Evolutionary conservation across 257 asterid species (phyloP).

Genomic region (Anisodus acutangulus): DNA sequence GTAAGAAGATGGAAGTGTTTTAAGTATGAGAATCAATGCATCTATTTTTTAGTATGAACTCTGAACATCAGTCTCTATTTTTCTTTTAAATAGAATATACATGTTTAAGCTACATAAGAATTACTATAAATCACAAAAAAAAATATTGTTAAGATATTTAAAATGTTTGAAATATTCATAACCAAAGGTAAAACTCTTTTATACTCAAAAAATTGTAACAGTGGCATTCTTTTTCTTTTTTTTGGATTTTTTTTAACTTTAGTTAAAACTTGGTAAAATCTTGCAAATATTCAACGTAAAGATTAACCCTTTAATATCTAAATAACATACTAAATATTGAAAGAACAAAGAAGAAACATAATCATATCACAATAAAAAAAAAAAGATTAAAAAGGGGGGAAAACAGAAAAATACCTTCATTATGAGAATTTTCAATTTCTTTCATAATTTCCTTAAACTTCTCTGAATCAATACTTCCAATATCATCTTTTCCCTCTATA

Average conservation of each 20-base stretch:
- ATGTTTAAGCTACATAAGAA: too few species aligned
- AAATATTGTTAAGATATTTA: too few species aligned
- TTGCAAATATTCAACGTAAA: neutral
- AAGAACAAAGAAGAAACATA: neutral
- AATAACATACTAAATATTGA: neutral
- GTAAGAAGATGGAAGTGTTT: too few species aligned
- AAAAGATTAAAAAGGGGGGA: neutral
- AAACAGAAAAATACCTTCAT: constrained; percentile 41
- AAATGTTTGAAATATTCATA: neutral
- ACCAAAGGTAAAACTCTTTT: neutral
- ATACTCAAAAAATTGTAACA: neutral
- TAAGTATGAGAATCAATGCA: neutral
- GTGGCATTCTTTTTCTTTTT: too few species aligned
- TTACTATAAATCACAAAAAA: too few species aligned
- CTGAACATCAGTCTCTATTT: too few species aligned
- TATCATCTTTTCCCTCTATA: constrained; percentile 49
- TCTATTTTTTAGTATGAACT: too few species aligned
- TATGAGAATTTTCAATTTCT: constrained; percentile 50
- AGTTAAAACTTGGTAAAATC: too few species aligned
- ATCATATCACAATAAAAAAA: neutral
- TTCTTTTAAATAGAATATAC: too few species aligned
- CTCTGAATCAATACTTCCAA: constrained; percentile 37
- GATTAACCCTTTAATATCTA: neutral
- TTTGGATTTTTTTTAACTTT: too few species aligned
- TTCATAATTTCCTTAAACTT: constrained; percentile 47